Percentiles rank a stretch among this genome's conserved stretches.
Evolutionary conservation across 495 filamentous ascomycete genomes (phyloP).

Genomic region (Achaetomiella virescens): DNA sequence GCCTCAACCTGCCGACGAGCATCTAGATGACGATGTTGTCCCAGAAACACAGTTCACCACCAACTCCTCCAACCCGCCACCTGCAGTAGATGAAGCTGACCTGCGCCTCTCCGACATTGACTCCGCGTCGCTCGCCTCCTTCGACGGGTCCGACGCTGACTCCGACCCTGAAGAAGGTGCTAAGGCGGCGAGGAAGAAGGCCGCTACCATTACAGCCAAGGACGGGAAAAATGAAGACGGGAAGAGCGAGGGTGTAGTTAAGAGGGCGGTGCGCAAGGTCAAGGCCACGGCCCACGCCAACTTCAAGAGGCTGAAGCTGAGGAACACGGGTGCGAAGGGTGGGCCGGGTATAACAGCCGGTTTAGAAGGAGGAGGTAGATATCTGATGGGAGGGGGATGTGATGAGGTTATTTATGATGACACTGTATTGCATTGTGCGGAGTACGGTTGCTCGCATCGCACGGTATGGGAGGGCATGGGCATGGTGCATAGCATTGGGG

Average conservation of each 20-base stretch:
- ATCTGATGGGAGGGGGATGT: not conserved
- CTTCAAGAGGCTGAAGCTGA: constrained; percentile 75
- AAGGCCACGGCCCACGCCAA: constrained; percentile 74
- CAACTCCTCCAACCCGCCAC: not conserved
- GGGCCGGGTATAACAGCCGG: constrained; percentile 42
- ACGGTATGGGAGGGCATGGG: not conserved
- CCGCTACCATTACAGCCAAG: constrained; percentile 22
- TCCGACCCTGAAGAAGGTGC: constrained; percentile 24
- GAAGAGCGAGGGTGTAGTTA: constrained; percentile 46
- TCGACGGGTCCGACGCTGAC: constrained; percentile 18
- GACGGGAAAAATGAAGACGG: constrained; percentile 28
- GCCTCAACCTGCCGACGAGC: constrained; percentile 17
- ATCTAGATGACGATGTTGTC: constrained; percentile 23
- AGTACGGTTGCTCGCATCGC: too few species aligned
- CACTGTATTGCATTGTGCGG: too few species aligned
- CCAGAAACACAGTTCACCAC: constrained; percentile 42
- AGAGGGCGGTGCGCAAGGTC: constrained; percentile 58
- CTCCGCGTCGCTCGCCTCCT: not conserved
- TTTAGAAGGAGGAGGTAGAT: constrained; percentile 42
- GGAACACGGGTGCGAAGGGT: constrained; percentile 51
- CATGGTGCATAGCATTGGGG: not conserved
- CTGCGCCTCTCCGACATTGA: not conserved
- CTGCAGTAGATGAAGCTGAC: constrained; percentile 20
- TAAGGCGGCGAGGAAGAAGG: constrained; percentile 23
- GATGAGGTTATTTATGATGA: too few species aligned